These are phyloP conservation scores for Cladosporium austrohemisphaericum DNA, from an alignment of 2,329 filamentous ascomycete genomes.

Conservation along the genomic window DNA sequence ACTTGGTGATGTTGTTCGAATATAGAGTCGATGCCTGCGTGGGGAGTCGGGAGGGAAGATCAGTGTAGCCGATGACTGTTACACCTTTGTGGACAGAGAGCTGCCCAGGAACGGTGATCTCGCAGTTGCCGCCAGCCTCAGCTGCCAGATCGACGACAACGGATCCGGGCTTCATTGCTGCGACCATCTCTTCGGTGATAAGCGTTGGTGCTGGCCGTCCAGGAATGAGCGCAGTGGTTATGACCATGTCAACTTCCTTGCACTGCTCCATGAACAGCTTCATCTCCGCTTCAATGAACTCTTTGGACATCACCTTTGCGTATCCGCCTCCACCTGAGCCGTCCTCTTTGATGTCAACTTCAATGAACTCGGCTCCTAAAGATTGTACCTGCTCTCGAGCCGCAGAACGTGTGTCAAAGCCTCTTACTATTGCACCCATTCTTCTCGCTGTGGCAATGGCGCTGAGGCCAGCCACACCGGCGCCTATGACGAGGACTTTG, in stretches of 20 bases:
- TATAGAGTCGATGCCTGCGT: conserved; percentile 88
- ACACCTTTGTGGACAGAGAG: conserved; percentile 70
- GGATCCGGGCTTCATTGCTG: conserved; percentile 85
- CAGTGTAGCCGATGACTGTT: conserved; percentile 84
- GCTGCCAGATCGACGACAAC: conserved; percentile 85
- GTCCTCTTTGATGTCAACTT: conserved; percentile 80
- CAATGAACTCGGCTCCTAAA: conserved; percentile 82
- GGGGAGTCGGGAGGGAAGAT: conserved; percentile 78
- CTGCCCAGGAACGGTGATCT: conserved; percentile 72
- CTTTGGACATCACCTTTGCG: conserved; percentile 90
- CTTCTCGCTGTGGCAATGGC: conserved; percentile 82
- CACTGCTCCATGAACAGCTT: conserved; percentile 85
- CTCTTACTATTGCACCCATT: conserved; percentile 83
- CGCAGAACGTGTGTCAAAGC: conserved; percentile 86
- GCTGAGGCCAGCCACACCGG: conserved; percentile 82
- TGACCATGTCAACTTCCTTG: conserved; percentile 83
- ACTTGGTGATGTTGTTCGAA: conserved; percentile 91
- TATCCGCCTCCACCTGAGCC: conserved; percentile 80
- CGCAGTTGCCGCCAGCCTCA: conserved; percentile 84
- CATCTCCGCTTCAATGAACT: conserved; percentile 91
- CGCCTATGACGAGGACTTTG: conserved; percentile 86
- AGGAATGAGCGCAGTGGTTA: conserved; percentile 88
- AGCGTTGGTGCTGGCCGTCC: conserved; percentile 78
- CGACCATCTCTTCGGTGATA: conserved; percentile 75
- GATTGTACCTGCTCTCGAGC: conserved; percentile 87